Conservation (phyloP, 2,329 filamentous ascomycete species). For the Colletotrichum australisinense region DNA sequence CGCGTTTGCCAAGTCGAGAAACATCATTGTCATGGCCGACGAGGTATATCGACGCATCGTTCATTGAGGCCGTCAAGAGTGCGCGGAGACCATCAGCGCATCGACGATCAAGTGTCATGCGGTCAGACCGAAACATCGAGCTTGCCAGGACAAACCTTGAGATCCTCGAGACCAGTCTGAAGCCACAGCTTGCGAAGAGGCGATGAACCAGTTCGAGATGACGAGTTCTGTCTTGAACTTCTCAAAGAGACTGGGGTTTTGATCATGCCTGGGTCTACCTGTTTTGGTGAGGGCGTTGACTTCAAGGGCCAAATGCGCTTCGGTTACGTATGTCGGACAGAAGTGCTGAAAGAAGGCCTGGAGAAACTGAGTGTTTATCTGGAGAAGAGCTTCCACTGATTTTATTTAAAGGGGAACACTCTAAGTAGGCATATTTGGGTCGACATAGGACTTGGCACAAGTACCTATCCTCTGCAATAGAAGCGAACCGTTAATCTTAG, state of each 20-base stretch:
- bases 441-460: background rate
- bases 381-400: background rate
- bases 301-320: slow-evolving; percentile 82
- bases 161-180: slow-evolving; percentile 69
- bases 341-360: slow-evolving; percentile 74
- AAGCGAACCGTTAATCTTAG: background rate
- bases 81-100: slow-evolving; percentile 81
- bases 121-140: slow-evolving; percentile 66
- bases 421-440: background rate
- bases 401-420: background rate
- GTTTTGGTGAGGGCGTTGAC: slow-evolving; percentile 75
- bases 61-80: slow-evolving; percentile 72
- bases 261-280: slow-evolving; percentile 77
- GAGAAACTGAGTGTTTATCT: slow-evolving; percentile 58
- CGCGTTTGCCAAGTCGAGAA: slow-evolving; percentile 69
- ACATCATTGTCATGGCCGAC: slow-evolving; percentile 77
- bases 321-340: slow-evolving; percentile 79
- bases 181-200: too few species aligned
- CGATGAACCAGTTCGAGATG: slow-evolving; percentile 74
- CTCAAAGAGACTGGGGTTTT: slow-evolving; percentile 77
- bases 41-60: slow-evolving; percentile 89
- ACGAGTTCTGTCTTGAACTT: slow-evolving; percentile 75
- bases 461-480: background rate
- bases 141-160: slow-evolving; percentile 76
- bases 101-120: slow-evolving; percentile 81